These are phyloP conservation scores for Suillus ampliporus DNA, from an alignment of 768 basidiomycete species.

Conservation along the genomic window DNA sequence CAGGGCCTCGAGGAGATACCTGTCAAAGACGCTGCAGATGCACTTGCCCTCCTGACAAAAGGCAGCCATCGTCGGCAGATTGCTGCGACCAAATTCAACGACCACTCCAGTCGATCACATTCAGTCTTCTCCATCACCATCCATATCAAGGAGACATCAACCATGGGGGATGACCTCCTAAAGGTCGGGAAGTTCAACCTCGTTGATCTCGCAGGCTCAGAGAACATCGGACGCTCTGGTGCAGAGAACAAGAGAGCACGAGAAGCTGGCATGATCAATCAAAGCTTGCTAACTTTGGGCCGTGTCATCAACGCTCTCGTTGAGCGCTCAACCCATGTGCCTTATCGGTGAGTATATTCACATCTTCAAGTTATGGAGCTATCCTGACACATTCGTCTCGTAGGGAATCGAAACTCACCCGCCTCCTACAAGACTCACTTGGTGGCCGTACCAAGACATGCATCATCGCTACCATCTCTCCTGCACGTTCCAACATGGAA, in stretches of 20 bases:
- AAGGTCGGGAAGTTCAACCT: conserved; percentile 96
- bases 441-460: conserved; percentile 98
- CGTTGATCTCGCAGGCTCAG: conserved; percentile 96
- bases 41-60: conserved; percentile 82
- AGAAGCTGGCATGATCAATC: conserved; percentile 99
- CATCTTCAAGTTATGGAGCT: not conserved
- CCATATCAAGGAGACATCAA: conserved; percentile 83
- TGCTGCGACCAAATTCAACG: conserved; percentile 97
- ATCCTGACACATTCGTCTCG: not conserved
- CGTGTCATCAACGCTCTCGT: conserved; percentile 96
- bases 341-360: conserved; percentile 72
- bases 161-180: conserved; percentile 84
- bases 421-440: conserved; percentile 97
- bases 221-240: conserved; percentile 95
- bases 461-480: conserved; percentile 96
- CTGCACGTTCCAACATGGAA: conserved; percentile 92
- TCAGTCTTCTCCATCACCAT: conserved; percentile 97
- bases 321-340: conserved; percentile 89
- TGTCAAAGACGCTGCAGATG: conserved; percentile 84
- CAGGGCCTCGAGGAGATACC: conserved; percentile 92
- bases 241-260: conserved; percentile 94
- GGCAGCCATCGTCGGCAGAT: conserved; percentile 92
- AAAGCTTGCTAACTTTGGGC: conserved; percentile 94
- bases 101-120: conserved; percentile 96
- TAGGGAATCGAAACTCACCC: conserved; percentile 97